A percentile compares a stretch with the other conserved stretches of the same genome.
phyloP scores from a whole-genome alignment of 2,329 filamentous ascomycete species.

The Teratosphaeria gauchensis region DNA sequence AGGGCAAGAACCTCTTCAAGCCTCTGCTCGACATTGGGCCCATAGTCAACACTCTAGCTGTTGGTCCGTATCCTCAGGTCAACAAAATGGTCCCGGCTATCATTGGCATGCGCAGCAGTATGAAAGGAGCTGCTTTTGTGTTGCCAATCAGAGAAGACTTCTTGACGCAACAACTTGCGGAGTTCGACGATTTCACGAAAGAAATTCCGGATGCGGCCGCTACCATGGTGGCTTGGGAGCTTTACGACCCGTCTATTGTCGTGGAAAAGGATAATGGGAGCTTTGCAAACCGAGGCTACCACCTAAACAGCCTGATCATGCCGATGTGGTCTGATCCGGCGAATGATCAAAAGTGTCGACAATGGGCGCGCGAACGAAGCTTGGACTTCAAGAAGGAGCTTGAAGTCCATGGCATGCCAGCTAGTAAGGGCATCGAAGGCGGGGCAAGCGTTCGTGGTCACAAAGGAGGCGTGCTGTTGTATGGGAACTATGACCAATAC shows the following conservation, averaged over 20 bases:
- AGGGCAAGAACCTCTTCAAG: slow-evolving; percentile 13
- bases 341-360: slow-evolving; percentile 16
- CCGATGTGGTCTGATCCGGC: slow-evolving; percentile 20
- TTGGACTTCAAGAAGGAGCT: slow-evolving; percentile 19
- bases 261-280: slow-evolving; percentile 12
- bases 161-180: slow-evolving; percentile 10
- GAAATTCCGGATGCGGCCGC: slow-evolving; percentile 11
- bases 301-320: slow-evolving; percentile 21
- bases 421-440: slow-evolving; percentile 3
- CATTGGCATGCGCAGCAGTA: slow-evolving; percentile 14
- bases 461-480: slow-evolving; percentile 19
- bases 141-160: slow-evolving; percentile 15
- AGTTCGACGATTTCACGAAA: slow-evolving; percentile 13
- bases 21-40: slow-evolving; percentile 15
- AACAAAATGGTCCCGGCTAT: slow-evolving; percentile 15
- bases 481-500: slow-evolving; percentile 24
- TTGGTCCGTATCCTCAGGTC: slow-evolving; percentile 9
- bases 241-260: slow-evolving; percentile 16
- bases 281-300: slow-evolving; percentile 20
- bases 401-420: slow-evolving; percentile 10
- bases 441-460: slow-evolving; percentile 15
- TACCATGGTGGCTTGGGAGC: slow-evolving; percentile 17
- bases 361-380: slow-evolving; percentile 20
- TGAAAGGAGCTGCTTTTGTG: slow-evolving; percentile 20
- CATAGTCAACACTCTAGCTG: slow-evolving; percentile 11